Evolutionary conservation across 2,329 filamentous ascomycete species (phyloP).

Genomic region (Exutisphaerella laricina): DNA sequence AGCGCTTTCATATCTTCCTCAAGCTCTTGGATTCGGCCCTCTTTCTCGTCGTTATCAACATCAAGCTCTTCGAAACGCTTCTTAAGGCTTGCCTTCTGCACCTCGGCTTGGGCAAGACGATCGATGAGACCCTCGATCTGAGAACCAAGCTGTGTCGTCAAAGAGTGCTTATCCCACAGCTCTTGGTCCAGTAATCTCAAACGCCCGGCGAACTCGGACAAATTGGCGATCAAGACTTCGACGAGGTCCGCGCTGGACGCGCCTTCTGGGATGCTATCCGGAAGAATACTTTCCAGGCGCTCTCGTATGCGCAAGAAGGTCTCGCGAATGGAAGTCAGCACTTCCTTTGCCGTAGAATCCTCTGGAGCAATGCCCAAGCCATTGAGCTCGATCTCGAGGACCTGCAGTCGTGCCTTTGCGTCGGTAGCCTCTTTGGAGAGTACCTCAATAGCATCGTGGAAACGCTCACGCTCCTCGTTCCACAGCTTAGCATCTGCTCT

Average conservation of each 20-base stretch:
- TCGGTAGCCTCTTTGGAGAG: constrained; percentile 37
- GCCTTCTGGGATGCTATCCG: constrained; percentile 32
- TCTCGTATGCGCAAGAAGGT: constrained; percentile 39
- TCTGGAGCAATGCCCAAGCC: constrained; percentile 37
- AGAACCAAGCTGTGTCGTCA: constrained; percentile 32
- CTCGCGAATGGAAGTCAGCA: constrained; percentile 39
- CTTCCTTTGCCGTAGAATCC: constrained; percentile 30
- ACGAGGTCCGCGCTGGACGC: constrained; percentile 39
- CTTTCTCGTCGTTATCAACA: constrained; percentile 34
- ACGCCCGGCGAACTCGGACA: constrained; percentile 33
- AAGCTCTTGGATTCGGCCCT: constrained; percentile 35
- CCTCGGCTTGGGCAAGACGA: constrained; percentile 33
- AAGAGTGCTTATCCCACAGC: constrained; percentile 29
- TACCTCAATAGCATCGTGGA: constrained; percentile 38
- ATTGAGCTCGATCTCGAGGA: constrained; percentile 41
- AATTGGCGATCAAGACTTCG: constrained; percentile 33
- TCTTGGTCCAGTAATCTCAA: constrained; percentile 34
- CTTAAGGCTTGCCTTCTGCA: constrained; percentile 36
- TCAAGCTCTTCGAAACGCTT: constrained; percentile 35
- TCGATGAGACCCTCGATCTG: constrained; percentile 39
- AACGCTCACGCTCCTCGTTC: constrained; percentile 25
- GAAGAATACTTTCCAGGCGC: constrained; percentile 38
- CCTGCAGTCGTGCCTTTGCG: constrained; percentile 37
- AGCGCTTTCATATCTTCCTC: constrained; percentile 32
- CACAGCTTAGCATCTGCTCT: constrained; percentile 13